These are phyloP conservation scores for Isatis tinctoria DNA, from an alignment of 345 rosid genomes.

Conservation along the genomic window DNA sequence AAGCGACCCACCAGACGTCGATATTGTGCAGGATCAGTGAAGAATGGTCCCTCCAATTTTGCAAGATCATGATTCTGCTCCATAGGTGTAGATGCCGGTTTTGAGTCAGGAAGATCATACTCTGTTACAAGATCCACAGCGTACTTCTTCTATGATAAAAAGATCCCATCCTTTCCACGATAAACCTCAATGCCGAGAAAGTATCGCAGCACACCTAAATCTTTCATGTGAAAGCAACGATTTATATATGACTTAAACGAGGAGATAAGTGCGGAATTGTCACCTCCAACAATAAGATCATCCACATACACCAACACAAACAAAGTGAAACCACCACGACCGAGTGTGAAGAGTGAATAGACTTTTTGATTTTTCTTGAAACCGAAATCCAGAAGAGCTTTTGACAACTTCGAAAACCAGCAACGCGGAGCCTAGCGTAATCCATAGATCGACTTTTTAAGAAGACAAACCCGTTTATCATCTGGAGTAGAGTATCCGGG, in stretches of 20 bases:
- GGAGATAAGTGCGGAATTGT: not conserved
- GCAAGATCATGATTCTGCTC: not conserved
- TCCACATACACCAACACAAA: not conserved
- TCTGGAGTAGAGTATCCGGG: no score
- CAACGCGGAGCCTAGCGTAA: no score
- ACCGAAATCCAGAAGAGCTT: no score
- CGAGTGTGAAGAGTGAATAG: fast-evolving
- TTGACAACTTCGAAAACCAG: no score
- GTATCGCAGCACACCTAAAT: not conserved
- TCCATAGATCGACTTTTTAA: no score
- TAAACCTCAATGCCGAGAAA: not conserved
- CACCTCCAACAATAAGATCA: not conserved
- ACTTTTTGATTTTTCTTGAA: no score
- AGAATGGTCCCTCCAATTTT: fast-evolving
- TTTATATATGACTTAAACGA: not conserved
- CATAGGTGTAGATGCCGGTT: not conserved
- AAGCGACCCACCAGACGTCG: not conserved
- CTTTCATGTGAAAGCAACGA: not conserved
- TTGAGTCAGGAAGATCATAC: not conserved
- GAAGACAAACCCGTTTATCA: no score
- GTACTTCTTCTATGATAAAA: not conserved
- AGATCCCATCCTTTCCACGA: not conserved
- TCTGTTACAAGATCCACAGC: not conserved
- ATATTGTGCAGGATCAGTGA: not conserved
- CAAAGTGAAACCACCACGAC: fast-evolving